Evolutionary conservation across 2,329 filamentous ascomycete species (phyloP).

Genomic region (Colletotrichum sidae): DNA sequence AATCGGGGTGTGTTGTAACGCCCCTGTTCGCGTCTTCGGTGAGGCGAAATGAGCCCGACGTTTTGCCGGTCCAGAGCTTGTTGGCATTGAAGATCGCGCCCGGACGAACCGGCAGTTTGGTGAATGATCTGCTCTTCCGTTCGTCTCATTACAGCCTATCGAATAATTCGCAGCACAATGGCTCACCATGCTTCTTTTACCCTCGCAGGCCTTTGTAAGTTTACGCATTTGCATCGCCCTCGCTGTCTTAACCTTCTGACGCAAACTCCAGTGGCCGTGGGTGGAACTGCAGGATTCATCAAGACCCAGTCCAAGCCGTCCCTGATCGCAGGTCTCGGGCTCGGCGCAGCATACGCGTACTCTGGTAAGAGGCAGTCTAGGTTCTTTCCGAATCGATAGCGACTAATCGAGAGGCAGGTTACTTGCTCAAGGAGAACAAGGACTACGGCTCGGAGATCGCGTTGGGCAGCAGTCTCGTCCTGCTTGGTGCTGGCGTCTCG

Average conservation of each 20-base stretch:
- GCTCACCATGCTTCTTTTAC: slow-evolving; percentile 56
- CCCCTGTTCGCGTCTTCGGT: too few relatives aligned
- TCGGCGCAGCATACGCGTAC: slow-evolving; percentile 47
- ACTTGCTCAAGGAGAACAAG: slow-evolving; percentile 55
- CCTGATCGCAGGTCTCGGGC: slow-evolving; percentile 47
- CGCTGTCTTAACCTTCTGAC: not conserved
- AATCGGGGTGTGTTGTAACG: too few relatives aligned
- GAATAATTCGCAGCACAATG: slow-evolving; percentile 41
- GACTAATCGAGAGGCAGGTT: slow-evolving; percentile 43
- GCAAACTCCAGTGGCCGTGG: slow-evolving; percentile 45
- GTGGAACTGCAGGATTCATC: slow-evolving; percentile 47
- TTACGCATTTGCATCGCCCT: not conserved
- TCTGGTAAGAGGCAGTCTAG: slow-evolving; percentile 40
- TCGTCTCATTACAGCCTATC: slow-evolving; percentile 1
- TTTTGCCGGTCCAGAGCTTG: too few relatives aligned
- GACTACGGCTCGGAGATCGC: slow-evolving; percentile 56
- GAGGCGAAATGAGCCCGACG: too few relatives aligned
- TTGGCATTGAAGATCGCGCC: too few relatives aligned
- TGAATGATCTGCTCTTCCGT: not conserved
- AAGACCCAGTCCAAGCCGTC: slow-evolving; percentile 46
- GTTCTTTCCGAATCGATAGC: not conserved
- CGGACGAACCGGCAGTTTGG: too few relatives aligned
- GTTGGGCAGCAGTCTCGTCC: slow-evolving; percentile 51
- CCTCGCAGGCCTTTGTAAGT: slow-evolving; percentile 52
- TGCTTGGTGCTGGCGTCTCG: slow-evolving; percentile 51